Base-by-base conservation (phyloP, 306 rosid species). In the Arachis hypogaea region DNA sequence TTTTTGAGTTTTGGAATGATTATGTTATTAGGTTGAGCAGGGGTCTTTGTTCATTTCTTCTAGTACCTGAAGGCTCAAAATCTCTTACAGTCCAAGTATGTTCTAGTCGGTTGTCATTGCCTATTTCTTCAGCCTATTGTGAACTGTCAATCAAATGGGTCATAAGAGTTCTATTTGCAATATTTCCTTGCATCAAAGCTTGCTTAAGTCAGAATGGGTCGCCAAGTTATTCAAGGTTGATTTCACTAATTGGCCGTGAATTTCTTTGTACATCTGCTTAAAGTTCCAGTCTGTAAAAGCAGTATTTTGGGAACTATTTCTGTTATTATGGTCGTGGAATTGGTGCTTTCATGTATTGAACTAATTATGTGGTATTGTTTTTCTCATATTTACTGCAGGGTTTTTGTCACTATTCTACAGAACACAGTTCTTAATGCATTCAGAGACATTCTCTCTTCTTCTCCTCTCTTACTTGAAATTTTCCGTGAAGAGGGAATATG, bases 141-240 rank as follows among this genome's bases (percentile, higher is more conserved):
- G 95, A 89, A 75, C 77, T 83, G 69, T 92, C 95, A 77, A 85
- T 92, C 74, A 87, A 78, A 89, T 94, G 97, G 99, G 67, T 89
- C 60, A 80, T 84, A 90, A 84, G 93, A 87, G 97, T 88, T 81
- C 87, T 94, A 68, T 76, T 59, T 69, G 76, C 90, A 28, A 77
- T 88, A 78, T 94, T 94, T 81, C 97, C 96, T 74, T 94, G 91
- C 85, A 85, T 94, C 58, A 89, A 83, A 85, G 96, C 97, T 77
- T 91, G 92, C 86, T 92, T 96, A 64, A 83, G 80, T 84, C 88
- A 88, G 82, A 85, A 85, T 79, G 90, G 87, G 71, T 77, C 86
- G 73, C 89, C 95, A 40, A 78, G 78, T 80, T 85, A 88, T 80
- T 77, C 90, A 85, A 91, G 99, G 99, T 94, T 77, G 81, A 67